Conservation (phyloP, 2,329 filamentous ascomycete genomes). For the Verticillium alfalfae region DNA sequence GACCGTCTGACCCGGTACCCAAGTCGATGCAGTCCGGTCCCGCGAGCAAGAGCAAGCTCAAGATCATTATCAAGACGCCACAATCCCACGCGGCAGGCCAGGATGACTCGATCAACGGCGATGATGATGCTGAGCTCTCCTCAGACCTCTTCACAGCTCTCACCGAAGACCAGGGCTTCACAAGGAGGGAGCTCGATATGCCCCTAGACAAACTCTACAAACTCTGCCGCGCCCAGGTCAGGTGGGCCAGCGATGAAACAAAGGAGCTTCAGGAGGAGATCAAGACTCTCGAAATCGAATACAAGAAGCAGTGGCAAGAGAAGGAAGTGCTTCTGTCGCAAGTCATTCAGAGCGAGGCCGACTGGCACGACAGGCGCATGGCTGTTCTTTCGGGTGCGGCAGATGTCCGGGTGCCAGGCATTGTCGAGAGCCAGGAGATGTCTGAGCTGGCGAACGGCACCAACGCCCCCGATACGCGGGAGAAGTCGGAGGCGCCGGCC, state of each 20-base stretch:
- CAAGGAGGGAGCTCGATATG: constrained; percentile 57
- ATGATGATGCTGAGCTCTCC: constrained; percentile 48
- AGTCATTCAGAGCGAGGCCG: constrained; percentile 59
- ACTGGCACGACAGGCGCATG: constrained; percentile 55
- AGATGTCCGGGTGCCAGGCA: constrained; percentile 34
- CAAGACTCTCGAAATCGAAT: constrained; percentile 58
- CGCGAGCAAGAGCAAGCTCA: constrained; percentile 47
- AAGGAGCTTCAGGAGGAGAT: constrained; percentile 60
- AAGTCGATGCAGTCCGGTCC: constrained; percentile 56
- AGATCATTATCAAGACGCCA: constrained; percentile 59
- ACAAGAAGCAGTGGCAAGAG: constrained; percentile 70
- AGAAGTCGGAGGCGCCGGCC: not conserved
- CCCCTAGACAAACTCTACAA: constrained; percentile 55
- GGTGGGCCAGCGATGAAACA: constrained; percentile 66
- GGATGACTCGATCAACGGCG: constrained; percentile 48
- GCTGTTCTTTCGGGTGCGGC: constrained; percentile 45
- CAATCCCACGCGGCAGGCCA: constrained; percentile 53
- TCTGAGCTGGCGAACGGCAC: not conserved
- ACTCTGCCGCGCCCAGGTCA: constrained; percentile 65
- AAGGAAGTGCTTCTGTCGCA: constrained; percentile 78
- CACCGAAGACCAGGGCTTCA: constrained; percentile 57
- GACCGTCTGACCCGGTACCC: constrained; percentile 70
- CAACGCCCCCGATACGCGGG: not conserved
- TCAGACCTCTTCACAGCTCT: constrained; percentile 53
- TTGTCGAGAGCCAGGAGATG: constrained; percentile 16